Percentiles rank a stretch among this genome's conserved stretches.
phyloP scores from a whole-genome alignment of 768 basidiomycete species.

The Xerocomus spinulosus region DNA sequence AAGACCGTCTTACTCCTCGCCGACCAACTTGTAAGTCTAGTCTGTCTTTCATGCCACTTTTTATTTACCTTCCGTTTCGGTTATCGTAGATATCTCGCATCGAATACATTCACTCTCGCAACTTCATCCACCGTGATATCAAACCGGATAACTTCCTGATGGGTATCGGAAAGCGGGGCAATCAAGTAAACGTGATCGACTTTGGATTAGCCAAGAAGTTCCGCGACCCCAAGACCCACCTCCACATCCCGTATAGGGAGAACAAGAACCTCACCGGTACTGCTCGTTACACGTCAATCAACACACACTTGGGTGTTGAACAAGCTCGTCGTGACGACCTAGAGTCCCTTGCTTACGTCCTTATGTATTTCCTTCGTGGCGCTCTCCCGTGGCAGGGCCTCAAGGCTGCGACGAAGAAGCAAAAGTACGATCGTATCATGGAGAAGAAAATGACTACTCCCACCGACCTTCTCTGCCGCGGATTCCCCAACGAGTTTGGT shows the following conservation, averaged over 20 bases:
- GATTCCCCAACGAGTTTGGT: slow-evolving; percentile 99
- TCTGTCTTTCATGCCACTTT: slow-evolving; percentile 30
- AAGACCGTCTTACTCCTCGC: slow-evolving; percentile 97
- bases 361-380: slow-evolving; percentile 99
- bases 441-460: slow-evolving; percentile 99
- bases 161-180: slow-evolving; percentile 99
- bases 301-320: slow-evolving; percentile 97
- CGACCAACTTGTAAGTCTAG: slow-evolving; percentile 73
- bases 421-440: slow-evolving; percentile 99
- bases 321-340: slow-evolving; percentile 97
- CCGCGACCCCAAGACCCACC: slow-evolving; percentile 98
- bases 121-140: slow-evolving; percentile 97
- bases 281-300: slow-evolving; percentile 98
- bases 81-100: slow-evolving; percentile 85
- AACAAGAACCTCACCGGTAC: slow-evolving; percentile 99
- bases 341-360: slow-evolving; percentile 96
- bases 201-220: slow-evolving; percentile 99
- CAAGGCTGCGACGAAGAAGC: slow-evolving; percentile 99
- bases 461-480: slow-evolving; percentile 93
- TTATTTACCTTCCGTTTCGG: slow-evolving; percentile 21
- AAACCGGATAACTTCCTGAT: slow-evolving; percentile 99
- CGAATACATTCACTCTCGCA: slow-evolving; percentile 99
- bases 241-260: slow-evolving; percentile 99
- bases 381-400: slow-evolving; percentile 98
- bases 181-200: slow-evolving; percentile 98